Evolutionary conservation across 352 stramenopile species (phyloP).

Genomic region (Phytophthora brassicae): DNA sequence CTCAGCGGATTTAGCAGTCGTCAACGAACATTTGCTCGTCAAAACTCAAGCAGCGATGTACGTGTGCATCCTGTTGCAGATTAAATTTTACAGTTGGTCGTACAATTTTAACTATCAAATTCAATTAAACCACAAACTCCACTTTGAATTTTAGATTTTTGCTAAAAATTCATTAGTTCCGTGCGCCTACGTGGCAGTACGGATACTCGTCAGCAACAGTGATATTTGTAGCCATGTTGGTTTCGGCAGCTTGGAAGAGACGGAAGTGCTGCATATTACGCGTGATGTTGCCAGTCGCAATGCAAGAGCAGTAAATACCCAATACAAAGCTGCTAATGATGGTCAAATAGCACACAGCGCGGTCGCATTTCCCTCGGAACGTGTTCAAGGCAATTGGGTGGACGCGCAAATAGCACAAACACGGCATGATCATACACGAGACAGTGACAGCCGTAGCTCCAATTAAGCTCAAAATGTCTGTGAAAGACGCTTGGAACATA

Average conservation of each 20-base stretch:
- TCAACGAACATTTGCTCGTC: constrained; percentile 14
- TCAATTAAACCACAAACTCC: no score
- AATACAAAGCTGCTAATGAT: constrained; percentile 54
- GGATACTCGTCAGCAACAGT: constrained; percentile 46
- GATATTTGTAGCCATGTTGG: constrained; percentile 17
- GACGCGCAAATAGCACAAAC: constrained; percentile 70
- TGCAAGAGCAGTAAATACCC: constrained; percentile 54
- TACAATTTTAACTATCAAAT: no score
- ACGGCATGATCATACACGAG: constrained; percentile 81
- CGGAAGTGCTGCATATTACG: constrained; percentile 49
- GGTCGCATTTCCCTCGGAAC: constrained; percentile 51
- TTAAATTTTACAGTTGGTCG: no score
- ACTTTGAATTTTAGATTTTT: no score
- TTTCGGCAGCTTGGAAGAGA: constrained; percentile 42
- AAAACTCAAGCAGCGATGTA: constrained; percentile 28
- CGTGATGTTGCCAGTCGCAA: constrained; percentile 55
- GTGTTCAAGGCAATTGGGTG: constrained; percentile 54
- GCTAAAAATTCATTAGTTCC: constrained; percentile 48
- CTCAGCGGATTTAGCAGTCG: constrained; percentile 21
- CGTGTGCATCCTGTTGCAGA: constrained; percentile 37
- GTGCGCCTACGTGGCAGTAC: constrained; percentile 62
- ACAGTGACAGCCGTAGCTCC: constrained; percentile 61
- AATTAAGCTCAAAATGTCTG: constrained; percentile 69
- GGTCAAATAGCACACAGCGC: constrained; percentile 53
- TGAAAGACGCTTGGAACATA: constrained; percentile 77